Evolutionary conservation across 2,329 filamentous ascomycete genomes (phyloP).

Genomic region (Fusarium stilboides): DNA sequence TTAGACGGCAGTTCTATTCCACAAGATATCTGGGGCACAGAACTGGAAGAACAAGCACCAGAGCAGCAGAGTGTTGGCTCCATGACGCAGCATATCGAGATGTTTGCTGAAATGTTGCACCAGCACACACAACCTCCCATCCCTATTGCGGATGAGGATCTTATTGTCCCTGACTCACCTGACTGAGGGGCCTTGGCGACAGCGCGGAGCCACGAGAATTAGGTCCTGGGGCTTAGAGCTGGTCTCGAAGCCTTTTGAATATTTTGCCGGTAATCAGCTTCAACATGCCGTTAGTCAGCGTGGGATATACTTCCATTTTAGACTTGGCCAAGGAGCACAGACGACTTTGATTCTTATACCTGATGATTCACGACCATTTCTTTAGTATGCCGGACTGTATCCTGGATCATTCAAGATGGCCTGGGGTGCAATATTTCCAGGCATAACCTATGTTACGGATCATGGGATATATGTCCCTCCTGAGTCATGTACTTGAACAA

Average conservation of each 20-base stretch:
- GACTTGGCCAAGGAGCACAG: conserved; percentile 1
- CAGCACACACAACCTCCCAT: conserved; percentile 51
- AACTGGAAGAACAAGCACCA: conserved; percentile 61
- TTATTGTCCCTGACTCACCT: conserved; percentile 53
- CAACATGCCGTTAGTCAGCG: conserved; percentile 2
- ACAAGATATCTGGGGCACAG: conserved; percentile 70
- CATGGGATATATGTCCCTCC: background rate
- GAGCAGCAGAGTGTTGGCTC: conserved; percentile 56
- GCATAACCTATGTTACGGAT: background rate
- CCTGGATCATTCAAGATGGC: background rate
- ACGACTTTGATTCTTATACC: background rate
- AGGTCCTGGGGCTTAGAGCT: conserved; percentile 30
- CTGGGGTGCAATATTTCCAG: background rate
- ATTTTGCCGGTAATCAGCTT: conserved; percentile 15
- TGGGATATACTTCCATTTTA: background rate
- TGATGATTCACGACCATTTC: conserved; percentile 21
- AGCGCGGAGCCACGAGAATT: background rate
- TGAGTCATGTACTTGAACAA: background rate
- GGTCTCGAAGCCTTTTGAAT: conserved; percentile 29
- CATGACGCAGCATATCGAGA: conserved; percentile 59
- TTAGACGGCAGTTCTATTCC: conserved; percentile 69
- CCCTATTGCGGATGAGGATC: conserved; percentile 52
- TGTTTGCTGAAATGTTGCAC: conserved; percentile 57
- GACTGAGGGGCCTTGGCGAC: conserved; percentile 47
- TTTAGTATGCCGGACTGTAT: background rate